Base-by-base conservation (phyloP, 2,329 filamentous ascomycete species). In the Fusarium lateritium region DNA sequence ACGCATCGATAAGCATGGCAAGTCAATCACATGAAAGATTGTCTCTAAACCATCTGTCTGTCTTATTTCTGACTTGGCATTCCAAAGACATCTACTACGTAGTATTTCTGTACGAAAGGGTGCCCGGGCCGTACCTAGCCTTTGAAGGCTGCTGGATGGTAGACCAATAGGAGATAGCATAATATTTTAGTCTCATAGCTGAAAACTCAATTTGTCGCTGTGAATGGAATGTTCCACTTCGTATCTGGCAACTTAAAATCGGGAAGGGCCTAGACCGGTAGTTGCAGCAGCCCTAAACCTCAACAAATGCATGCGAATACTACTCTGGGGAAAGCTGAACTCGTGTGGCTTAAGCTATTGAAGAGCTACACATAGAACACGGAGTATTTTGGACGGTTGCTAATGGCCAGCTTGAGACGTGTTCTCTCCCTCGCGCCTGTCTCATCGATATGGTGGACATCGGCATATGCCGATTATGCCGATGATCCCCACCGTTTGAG, bases 101-200 rank as follows among this genome's bases (percentile, higher is more conserved):
- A 31, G 28, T 31, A 31, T 31, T 31, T 31, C 13, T 31, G 28
- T 31, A 11, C 26, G 10, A 17, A 36, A 50, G 24, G 19, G 39
- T 28, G 26, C 40, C 19, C 60, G 60, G 62, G 24, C 60, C 60
- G 60, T 39, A 47, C 62, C 62, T 65, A 65, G 60, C 10, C 45
- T 26, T 19, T 6, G 6, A 28, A 58, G 17, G 6, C 17, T 40
- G 5, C 31, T 3, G 6, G 4, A 6, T 1, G 28, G 5, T 21
- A 7, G 5, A 4, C 15, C 28, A 17, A 46, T 47, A 3, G 13
- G 1, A 13, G 2, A 6, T 24, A 14, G 10, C 28, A 31, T 31
- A 7, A 1, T 3, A 15, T 13, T n/a, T 34, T 28, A 7, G 36
- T 39, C 36, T 1, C n/a, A 3, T 10, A 22, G 40, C 51, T 34